Evolutionary conservation across 2,329 filamentous ascomycete genomes (phyloP), one percentile per base, ranked within the genome.

Genomic region (Ilyonectria destructans): DNA sequence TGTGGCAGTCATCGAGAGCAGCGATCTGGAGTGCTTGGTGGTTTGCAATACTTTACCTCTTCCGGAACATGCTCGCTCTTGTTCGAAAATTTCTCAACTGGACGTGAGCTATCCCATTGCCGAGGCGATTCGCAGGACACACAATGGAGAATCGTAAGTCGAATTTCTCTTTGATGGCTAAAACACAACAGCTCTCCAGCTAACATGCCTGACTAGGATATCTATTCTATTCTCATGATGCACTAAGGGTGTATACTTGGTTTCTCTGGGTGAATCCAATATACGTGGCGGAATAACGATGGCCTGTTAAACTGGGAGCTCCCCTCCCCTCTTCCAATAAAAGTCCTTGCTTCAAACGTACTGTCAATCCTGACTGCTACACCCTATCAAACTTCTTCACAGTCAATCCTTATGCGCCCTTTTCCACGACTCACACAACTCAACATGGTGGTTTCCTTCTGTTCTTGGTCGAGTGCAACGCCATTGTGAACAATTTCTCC

Each of bases 341-440:
- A 26, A 26, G 6, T 26, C 26, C 5, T 33, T 33, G 31, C 8
- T 33, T 12, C 12, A 33, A 33, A 33, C 31, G 2, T 33, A 33
- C 12, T 33, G 12, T 12, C 12, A 33, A 33, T 33, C 31, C 12
- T 6, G n/a, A n/a, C 37, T 17, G 12, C 15, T 40, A 6, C 12
- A 17, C 15, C 4, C 37, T n/a, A 0, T 40, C 13, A 40, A 2
- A 8, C 15, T 17, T 40, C 12, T 6, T 40, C 37, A 8, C 37
- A 40, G 4, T 40, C 37, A 8, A 40, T 40, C 6, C 6, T n/a
- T 15, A 71, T 52, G 9, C 23, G 71, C 7, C 57, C 69, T 15
- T 62, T 71, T 8, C 69, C 69, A 17, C 69, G 69, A 29, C 69
- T 71, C 29, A 71, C 66, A 6, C 69, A 71, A 4, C 57, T 71